Base-by-base conservation (phyloP, 139 green algal genomes). In the Tetratostichococcus sp. region DNA sequence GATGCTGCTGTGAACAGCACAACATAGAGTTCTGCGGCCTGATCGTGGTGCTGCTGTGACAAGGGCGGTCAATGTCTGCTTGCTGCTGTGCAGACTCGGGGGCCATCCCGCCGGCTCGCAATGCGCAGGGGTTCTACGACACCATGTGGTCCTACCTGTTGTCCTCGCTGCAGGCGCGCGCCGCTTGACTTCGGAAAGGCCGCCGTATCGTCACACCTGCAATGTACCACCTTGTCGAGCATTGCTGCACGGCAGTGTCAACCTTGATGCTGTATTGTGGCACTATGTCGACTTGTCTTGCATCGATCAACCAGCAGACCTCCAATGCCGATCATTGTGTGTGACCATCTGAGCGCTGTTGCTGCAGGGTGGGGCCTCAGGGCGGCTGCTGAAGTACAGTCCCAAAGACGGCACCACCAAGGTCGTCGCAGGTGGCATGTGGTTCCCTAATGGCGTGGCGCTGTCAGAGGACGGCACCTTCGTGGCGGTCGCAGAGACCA, bases 361-460 rank as follows among this genome's bases (percentile, higher is more conserved):
- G n/a, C n/a, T 77, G 65, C 76, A 87, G 84, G 86, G 83, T 17
- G 50, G 4, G 0, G 5, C 73, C 16, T 85, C 69, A 1, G 86
- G 86, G 1, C 79, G 86, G 4, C 69, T 87, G 71, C 74, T 87
- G 30, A 42, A n/a, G 23, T 78, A 79, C 73, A 65, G 75, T 43
- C 74, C 79, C 1, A 50, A 21, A 1, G 75, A 66, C n/a, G 35
- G 62, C 28, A 33, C 32, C 25, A 79, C 83, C 0, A 34, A 69
- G 26, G 74, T 78, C 30, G 32, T 87, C 25, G 68, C 75, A 0
- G 32, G 76, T 25, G 80, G 76, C 34, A 25, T 87, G 21, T 85
- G 70, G 74, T 87, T 74, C 70, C 68, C 83, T 33, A 87, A 87
- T 25, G 83, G 83, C 43, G 75, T 83, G 34, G 80, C 77, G 25